Conservation (phyloP, 2,329 filamentous ascomycete genomes). For the Phialophora macrospora region DNA sequence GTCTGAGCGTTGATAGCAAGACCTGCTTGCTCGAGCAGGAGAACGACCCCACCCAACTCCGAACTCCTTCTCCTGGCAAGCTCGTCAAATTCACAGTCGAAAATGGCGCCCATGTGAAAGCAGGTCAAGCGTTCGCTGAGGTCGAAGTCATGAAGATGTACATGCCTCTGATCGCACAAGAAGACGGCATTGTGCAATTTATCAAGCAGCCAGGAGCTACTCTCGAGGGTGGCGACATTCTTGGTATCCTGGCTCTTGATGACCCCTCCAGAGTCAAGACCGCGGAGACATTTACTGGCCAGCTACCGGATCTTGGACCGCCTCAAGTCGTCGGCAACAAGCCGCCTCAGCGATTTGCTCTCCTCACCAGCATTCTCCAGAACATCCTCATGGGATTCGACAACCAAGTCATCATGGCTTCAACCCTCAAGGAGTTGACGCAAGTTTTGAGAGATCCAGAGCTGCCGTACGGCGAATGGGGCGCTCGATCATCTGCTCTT, state of each 20-base stretch:
- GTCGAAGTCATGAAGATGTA: conserved; percentile 99
- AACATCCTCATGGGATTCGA: conserved; percentile 94
- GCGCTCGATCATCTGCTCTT: conserved; percentile 91
- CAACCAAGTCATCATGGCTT: conserved; percentile 94
- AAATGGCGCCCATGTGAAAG: conserved; percentile 89
- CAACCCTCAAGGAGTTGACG: conserved; percentile 85
- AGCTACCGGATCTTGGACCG: conserved; percentile 83
- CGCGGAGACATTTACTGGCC: conserved; percentile 88
- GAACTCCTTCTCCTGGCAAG: conserved; percentile 93
- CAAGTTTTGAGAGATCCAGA: conserved; percentile 87
- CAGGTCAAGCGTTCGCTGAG: conserved; percentile 91
- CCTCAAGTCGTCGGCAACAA: conserved; percentile 89
- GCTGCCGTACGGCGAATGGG: conserved; percentile 95
- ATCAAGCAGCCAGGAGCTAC: conserved; percentile 99
- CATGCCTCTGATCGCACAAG: conserved; percentile 94
- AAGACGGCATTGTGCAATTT: conserved; percentile 94
- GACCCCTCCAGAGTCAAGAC: conserved; percentile 97
- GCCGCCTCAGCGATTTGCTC: conserved; percentile 82
- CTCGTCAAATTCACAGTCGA: conserved; percentile 97
- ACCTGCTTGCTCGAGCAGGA: conserved; percentile 97
- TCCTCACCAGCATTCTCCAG: conserved; percentile 75
- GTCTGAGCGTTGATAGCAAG: conserved; percentile 95
- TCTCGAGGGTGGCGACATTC: conserved; percentile 94
- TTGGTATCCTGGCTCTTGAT: conserved; percentile 94
- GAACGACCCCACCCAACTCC: conserved; percentile 96